Conservation (phyloP, 257 asterid species). For the Capsicum pubescens region DNA sequence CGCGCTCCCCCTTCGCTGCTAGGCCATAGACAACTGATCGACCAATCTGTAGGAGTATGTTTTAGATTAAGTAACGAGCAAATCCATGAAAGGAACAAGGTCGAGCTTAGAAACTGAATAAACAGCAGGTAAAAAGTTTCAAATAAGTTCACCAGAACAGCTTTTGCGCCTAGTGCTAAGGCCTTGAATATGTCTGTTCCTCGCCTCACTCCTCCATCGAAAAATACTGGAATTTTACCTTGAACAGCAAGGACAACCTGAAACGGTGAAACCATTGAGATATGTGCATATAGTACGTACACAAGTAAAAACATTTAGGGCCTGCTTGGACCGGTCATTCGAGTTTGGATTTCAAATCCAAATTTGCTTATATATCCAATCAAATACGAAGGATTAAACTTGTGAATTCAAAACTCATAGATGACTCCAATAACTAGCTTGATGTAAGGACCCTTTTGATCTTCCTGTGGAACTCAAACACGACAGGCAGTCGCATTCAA, state of each 20-base stretch:
- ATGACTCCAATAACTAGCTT: background rate
- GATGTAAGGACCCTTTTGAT: background rate
- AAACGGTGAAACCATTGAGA: constrained; percentile 1
- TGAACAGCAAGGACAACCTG: constrained; percentile 62
- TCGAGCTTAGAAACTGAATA: background rate
- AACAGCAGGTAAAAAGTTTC: background rate
- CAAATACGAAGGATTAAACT: background rate
- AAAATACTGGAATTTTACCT: constrained; percentile 61
- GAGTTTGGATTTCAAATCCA: background rate
- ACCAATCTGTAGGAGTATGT: constrained; percentile 48
- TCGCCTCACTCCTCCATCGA: constrained; percentile 76
- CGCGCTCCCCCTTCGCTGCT: constrained; percentile 63
- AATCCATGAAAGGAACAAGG: background rate
- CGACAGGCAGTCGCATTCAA: background rate
- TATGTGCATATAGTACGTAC: background rate
- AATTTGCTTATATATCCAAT: background rate
- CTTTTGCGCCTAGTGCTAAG: constrained; percentile 74
- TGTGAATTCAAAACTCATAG: background rate
- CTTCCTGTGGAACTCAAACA: background rate
- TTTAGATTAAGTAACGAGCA: background rate
- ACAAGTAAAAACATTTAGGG: background rate
- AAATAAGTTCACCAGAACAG: constrained; percentile 53
- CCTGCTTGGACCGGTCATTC: background rate
- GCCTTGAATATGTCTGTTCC: constrained; percentile 77
- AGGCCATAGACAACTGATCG: constrained; percentile 61